Base-by-base conservation (phyloP, 2,329 filamentous ascomycete species). In the Dryadomyces quercivorus region DNA sequence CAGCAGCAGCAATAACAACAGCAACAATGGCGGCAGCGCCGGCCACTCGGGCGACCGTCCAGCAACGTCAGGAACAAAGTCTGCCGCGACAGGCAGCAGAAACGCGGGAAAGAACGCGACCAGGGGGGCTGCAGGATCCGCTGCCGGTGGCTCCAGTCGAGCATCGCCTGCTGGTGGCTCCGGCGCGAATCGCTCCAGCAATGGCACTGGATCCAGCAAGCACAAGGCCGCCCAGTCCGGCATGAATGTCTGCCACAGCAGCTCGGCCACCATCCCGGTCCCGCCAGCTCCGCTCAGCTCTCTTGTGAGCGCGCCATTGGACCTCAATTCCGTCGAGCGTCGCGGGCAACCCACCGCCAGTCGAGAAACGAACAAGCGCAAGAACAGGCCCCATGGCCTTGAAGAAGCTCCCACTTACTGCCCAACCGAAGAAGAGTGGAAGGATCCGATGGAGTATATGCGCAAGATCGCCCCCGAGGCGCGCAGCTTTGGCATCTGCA, bases 381-480 rank as follows among this genome's bases (percentile, higher is more conserved):
- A 85, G 66, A 82, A 80, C 61, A 81, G 93, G 52, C 87, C 88
- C 42, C 90, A 95, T 69, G 89, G 84, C 46, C 77, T 98, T 45
- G 80, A 86, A 60, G 92, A 97, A 66, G 92, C 93, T 31, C 92
- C 92, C 2, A 93, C 89, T 5, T 98, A 89, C 68, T 78, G 83
- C 59, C 93, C 93, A 36, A 95, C 88, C 0, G 84, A 89, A 61
- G 91, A 96, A 62, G 91, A 98, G 69, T 98, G 93, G 76, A 88
- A 85, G 64, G 91, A 98, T 63, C 93, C 93, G 0, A 84, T 95
- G 65, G 86, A 87, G 62, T 98, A 96, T 65, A 91, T 98, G 63
- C 84, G 84, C 66, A 96, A 92, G 69, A 96, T 98, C 61, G 77
- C 84, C 1, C 84, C 88, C 1, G 90, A 96, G 66, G 93, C 88